Percentiles rank a stretch among this genome's conserved stretches.
Conservation (phyloP, 306 rosid species). For the Cucurbita pepo region DNA sequence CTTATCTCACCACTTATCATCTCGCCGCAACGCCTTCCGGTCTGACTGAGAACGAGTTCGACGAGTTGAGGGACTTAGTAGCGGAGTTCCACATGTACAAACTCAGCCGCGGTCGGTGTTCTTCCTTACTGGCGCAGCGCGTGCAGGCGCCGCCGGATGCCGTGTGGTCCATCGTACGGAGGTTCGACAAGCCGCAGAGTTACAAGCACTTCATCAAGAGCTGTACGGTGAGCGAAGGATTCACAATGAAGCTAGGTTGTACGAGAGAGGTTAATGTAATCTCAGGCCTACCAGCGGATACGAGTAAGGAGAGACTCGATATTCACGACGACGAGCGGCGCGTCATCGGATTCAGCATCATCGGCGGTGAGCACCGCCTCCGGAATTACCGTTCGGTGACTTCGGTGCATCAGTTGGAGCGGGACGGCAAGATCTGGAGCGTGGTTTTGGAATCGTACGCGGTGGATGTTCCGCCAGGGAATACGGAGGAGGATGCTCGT, state of each 20-base stretch:
- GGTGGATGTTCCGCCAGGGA: slow-evolving; percentile 2
- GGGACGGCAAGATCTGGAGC: slow-evolving; percentile 1
- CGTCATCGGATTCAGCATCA: slow-evolving; percentile 3
- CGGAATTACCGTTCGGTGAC: slow-evolving; percentile 4
- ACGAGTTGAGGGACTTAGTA: neutral
- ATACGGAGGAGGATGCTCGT: neutral
- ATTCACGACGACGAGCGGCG: neutral
- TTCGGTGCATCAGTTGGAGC: neutral
- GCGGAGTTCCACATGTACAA: slow-evolving; percentile 3
- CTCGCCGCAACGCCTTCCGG: neutral
- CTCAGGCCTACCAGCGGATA: slow-evolving; percentile 2
- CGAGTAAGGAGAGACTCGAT: slow-evolving; percentile 2
- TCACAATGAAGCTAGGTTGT: neutral
- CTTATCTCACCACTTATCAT: neutral
- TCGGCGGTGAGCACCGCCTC: slow-evolving; percentile 6
- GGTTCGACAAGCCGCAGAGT: neutral
- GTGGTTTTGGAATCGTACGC: slow-evolving; percentile 3
- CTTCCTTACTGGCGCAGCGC: slow-evolving; percentile 1
- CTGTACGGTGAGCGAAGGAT: slow-evolving; percentile 2
- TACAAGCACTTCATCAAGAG: slow-evolving; percentile 7
- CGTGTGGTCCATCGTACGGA: neutral
- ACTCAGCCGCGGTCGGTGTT: neutral
- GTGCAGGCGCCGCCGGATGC: neutral
- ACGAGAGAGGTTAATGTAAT: slow-evolving; percentile 5
- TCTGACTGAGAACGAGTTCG: neutral